Evolutionary conservation across 805 yeast species (phyloP), one percentile per base, ranked within the genome.

Genomic region (Schwanniomyces occidentalis): DNA sequence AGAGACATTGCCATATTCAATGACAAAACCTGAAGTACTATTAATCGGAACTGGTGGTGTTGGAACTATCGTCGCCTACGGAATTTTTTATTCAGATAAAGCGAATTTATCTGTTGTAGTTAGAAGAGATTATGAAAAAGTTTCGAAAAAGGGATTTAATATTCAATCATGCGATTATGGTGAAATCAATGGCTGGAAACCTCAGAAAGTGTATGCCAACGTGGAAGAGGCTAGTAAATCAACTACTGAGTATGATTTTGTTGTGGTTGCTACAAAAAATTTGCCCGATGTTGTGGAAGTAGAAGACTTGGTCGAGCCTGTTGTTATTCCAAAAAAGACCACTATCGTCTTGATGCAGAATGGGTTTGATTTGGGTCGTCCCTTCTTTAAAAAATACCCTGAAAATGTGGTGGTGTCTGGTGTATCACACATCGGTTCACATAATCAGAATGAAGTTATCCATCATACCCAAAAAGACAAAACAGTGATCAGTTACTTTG

Each of bases 21-120:
- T n/a, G n/a, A n/a, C n/a, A n/a, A n/a, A n/a, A n/a, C n/a, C n/a
- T n/a, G n/a, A 40, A 23, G 75, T 79, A 16, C 60, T 84, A 8
- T 59, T 84, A 8, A 71, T 84, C 22, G 93, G 93, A n/a, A 74
- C 85, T 32, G 93, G 91, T 13, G 91, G 90, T 26, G 91, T 85
- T 13, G 93, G 93, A 25, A 71, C 85, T 16, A 74, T 85, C 25
- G 79, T 81, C 2, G 82, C 89, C 0, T 70, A 78, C 32, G 75
- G 82, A 0, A 61, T 85, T 18, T 66, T 63, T 44, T 51, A 53
- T 27, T 60, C 69, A 23, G 74, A 69, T 0, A 52, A 62, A 24
- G 65, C 76, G 6, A 45, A 47, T 6, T 53, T 55, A 12, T 48
- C 61, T 13, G 38, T 49, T 6, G 59, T 58, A 6, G 43, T 58